Conservation (phyloP, 2,329 filamentous ascomycete species). For the Shiraia bambusicola region DNA sequence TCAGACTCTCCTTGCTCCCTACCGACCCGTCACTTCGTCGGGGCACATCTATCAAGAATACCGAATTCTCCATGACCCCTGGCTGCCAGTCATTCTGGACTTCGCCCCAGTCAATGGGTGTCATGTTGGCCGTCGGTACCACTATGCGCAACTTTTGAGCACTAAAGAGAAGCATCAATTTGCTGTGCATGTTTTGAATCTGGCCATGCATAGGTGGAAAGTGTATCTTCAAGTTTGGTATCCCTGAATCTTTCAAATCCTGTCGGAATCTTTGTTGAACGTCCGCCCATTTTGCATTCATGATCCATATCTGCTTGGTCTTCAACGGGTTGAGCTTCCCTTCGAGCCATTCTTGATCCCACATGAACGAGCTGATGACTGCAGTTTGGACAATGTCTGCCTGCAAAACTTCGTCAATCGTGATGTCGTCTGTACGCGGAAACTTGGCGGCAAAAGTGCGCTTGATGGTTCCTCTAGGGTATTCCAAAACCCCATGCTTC, state of each 20-base stretch:
- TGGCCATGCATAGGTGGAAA: conserved; percentile 79
- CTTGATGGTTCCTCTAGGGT: conserved; percentile 68
- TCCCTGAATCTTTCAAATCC: conserved; percentile 36
- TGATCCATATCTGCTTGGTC: conserved; percentile 57
- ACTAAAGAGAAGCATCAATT: conserved; percentile 87
- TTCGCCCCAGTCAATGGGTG: conserved; percentile 88
- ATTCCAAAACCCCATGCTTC: conserved; percentile 39
- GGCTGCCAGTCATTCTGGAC: conserved; percentile 53
- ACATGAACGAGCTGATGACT: conserved; percentile 83
- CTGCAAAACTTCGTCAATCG: conserved; percentile 83
- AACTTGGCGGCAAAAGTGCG: conserved; percentile 75
- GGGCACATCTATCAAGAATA: conserved; percentile 92
- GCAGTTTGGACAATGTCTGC: conserved; percentile 70
- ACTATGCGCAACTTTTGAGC: conserved; percentile 72
- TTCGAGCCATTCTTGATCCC: conserved; percentile 75
- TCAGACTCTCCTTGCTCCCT: conserved; percentile 38
- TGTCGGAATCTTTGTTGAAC: conserved; percentile 25
- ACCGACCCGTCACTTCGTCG: conserved; percentile 44
- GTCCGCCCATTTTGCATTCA: conserved; percentile 58
- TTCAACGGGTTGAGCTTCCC: conserved; percentile 64
- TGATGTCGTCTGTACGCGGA: conserved; percentile 71
- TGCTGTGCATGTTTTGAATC: conserved; percentile 84
- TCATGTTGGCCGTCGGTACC: conserved; percentile 83
- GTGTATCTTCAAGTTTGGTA: conserved; percentile 63
- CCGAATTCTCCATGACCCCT: conserved; percentile 51